Conservation (phyloP, 2,329 filamentous ascomycete species). For the Colletotrichum cereale region DNA sequence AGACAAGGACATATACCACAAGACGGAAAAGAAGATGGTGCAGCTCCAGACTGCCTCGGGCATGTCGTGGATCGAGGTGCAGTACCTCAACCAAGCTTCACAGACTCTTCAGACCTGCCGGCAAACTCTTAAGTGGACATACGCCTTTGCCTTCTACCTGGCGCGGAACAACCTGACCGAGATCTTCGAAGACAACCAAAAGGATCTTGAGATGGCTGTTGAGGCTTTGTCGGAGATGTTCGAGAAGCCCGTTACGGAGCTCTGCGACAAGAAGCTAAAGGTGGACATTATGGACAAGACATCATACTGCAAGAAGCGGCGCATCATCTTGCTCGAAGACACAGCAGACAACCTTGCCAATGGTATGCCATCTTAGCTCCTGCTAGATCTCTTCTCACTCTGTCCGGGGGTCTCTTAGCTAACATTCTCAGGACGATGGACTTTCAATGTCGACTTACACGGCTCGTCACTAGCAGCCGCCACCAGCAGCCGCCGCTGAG, state of each 20-base stretch:
- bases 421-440: conserved; percentile 57
- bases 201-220: conserved; percentile 96
- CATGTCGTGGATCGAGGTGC: conserved; percentile 99
- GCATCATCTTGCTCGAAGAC: conserved; percentile 89
- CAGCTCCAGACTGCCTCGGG: conserved; percentile 92
- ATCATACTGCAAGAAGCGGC: conserved; percentile 92
- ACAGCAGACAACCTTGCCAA: conserved; percentile 93
- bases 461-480: conserved; percentile 40
- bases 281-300: conserved; percentile 99
- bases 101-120: conserved; percentile 95
- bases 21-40: conserved; percentile 99
- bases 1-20: conserved; percentile 94
- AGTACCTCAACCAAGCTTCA: conserved; percentile 93
- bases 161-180: conserved; percentile 94
- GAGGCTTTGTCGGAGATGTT: conserved; percentile 99
- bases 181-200: conserved; percentile 99
- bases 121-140: conserved; percentile 99
- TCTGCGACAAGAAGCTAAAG: conserved; percentile 89
- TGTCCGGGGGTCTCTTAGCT: conserved; percentile 44
- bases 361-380: conserved; percentile 62
- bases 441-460: conserved; percentile 56
- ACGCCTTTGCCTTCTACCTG: conserved; percentile 98
- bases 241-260: conserved; percentile 91
- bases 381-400: not conserved
- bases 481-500: conserved; percentile 45